Base-by-base conservation (phyloP, 305 asterid genomes). In the Fraxinus sp. region DNA sequence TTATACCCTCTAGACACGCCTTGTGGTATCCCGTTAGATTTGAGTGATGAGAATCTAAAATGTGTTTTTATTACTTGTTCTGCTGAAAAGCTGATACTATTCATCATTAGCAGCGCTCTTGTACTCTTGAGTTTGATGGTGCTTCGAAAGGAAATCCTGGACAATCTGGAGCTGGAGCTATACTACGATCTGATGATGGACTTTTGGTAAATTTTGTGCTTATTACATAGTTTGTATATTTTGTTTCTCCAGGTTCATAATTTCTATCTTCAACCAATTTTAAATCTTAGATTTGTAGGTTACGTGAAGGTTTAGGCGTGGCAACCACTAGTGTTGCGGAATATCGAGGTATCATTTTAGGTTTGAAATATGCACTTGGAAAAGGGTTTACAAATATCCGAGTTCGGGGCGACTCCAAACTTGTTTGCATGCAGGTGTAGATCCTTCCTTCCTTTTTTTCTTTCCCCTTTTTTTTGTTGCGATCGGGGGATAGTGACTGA, bases 101-200 rank as follows among this genome's bases (percentile, higher is more conserved):
- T 87, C 39, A 79, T 81, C 76, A 55, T 84, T 73, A 52, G 86
- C 92, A 92, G 94, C 88, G 90, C 57, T 92, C 98, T 37, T 95
- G 99, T 85, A 97, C 97, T 79, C 90, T 97, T 64, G 98, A 95
- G 89, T 97, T 93, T 84, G 99, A 97, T 43, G 99, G 99, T 86
- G 93, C 99, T 87, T 95, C 99, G 43, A 97, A 92, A 90, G 99
- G 98, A 82, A 97, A 95, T 85, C 99, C 99, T 24, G 99, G 99
- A 71, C 97, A 86, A 88, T 98, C 99, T 32, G 99, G 99, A 81
- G 99, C 99, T 0, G 99, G 99, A 85, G 98, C 93, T 81, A 83
- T 97, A 83, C 87, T 97, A 28, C 89, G 97, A 86, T 94, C 98
- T 18, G 97, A 93, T 83, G 96, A 97, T 85, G 99, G 98, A 87